These are phyloP conservation scores for Fusarium sp. DNA, from an alignment of 2,329 filamentous ascomycete species.

Conservation along the genomic window DNA sequence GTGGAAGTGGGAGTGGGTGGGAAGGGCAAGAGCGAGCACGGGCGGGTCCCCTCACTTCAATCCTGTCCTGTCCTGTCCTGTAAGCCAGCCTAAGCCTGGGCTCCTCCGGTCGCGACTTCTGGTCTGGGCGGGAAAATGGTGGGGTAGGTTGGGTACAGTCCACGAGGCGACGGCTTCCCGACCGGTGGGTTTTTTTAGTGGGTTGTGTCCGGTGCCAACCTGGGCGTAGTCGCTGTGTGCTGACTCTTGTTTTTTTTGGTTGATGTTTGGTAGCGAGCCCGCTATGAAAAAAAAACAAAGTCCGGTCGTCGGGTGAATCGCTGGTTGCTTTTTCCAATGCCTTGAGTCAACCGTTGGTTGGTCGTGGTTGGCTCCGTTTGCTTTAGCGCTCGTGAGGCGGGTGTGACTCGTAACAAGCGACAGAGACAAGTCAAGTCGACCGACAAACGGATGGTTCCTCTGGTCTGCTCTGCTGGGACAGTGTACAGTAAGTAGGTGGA, in stretches of 20 bases:
- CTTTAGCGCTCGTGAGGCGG: conserved; percentile 19
- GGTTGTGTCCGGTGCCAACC: conserved; percentile 21
- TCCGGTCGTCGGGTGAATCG: conserved; percentile 14
- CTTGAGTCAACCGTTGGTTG: conserved; percentile 13
- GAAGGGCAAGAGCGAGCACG: conserved; percentile 23
- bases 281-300: conserved; percentile 26
- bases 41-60: conserved; percentile 14
- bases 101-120: conserved; percentile 35
- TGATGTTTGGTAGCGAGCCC: conserved; percentile 18
- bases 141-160: conserved; percentile 35
- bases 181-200: conserved; percentile 20
- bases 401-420: conserved; percentile 35
- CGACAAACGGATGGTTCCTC: conserved; percentile 5
- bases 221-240: conserved; percentile 5
- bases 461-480: not conserved
- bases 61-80: not conserved
- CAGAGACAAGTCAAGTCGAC: conserved; percentile 3
- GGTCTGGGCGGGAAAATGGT: conserved; percentile 30
- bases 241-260: conserved; percentile 33
- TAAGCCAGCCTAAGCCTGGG: conserved; percentile 3
- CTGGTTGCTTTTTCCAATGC: conserved; percentile 21
- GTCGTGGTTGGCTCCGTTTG: conserved; percentile 26
- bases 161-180: conserved; percentile 7
- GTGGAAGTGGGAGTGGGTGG: conserved; percentile 16
- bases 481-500: not conserved